These are phyloP conservation scores for Elongisporangium prolatum DNA, from an alignment of 352 stramenopile species.

Conservation along the genomic window DNA sequence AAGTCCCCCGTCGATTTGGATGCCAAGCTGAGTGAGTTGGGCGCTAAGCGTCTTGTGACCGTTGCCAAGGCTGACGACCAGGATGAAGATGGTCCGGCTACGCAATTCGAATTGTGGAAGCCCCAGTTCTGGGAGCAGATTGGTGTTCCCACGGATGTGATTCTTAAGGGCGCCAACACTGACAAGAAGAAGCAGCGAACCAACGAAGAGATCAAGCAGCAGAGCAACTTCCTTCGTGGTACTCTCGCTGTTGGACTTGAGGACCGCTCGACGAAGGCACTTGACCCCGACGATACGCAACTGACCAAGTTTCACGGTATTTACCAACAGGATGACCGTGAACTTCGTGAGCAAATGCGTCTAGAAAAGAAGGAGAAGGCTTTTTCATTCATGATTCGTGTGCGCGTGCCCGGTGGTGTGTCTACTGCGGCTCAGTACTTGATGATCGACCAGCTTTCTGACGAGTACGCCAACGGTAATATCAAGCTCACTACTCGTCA, in stretches of 20 bases:
- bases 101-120: constrained; percentile 73
- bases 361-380: constrained; percentile 86
- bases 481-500: constrained; percentile 95
- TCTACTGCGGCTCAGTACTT: constrained; percentile 92
- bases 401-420: constrained; percentile 95
- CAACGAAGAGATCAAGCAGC: constrained; percentile 82
- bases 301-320: constrained; percentile 97
- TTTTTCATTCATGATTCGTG: constrained; percentile 96
- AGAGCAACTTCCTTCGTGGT: constrained; percentile 75
- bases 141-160: constrained; percentile 51
- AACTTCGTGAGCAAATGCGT: constrained; percentile 77
- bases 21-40: constrained; percentile 68
- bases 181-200: constrained; percentile 70
- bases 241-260: constrained; percentile 63
- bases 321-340: constrained; percentile 96
- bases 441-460: constrained; percentile 91
- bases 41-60: constrained; percentile 50
- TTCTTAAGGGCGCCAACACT: constrained; percentile 25
- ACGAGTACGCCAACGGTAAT: constrained; percentile 94
- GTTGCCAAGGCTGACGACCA: constrained; percentile 76
- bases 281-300: constrained; percentile 67
- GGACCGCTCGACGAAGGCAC: constrained; percentile 67
- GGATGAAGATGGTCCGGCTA: constrained; percentile 71
- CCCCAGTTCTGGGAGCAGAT: constrained; percentile 70
- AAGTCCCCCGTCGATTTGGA: constrained; percentile 67